phyloP scores from a whole-genome alignment of 352 stramenopile species.

The Pseudoperonospora humuli region DNA sequence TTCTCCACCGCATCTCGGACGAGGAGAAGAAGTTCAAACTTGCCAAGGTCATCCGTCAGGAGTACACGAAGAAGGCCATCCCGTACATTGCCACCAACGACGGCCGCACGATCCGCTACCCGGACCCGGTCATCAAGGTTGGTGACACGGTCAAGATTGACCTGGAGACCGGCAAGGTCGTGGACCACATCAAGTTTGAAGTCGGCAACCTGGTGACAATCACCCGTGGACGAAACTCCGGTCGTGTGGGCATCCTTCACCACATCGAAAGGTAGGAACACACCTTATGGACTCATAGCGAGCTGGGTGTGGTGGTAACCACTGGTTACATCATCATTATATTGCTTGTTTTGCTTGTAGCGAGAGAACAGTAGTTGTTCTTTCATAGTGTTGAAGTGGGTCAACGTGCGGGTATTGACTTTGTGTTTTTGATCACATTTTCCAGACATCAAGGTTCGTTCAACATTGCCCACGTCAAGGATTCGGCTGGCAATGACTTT shows the following conservation, averaged over 20 bases:
- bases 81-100: constrained; percentile 98
- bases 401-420: constrained; percentile 9
- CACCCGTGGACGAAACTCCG: constrained; percentile 95
- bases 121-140: constrained; percentile 96
- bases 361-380: neutral
- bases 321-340: constrained; percentile 10
- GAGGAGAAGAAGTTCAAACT: constrained; percentile 99
- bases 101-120: constrained; percentile 98
- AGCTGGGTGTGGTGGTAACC: constrained; percentile 80
- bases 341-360: constrained; percentile 6
- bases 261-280: constrained; percentile 94
- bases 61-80: constrained; percentile 95
- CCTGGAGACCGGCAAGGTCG: constrained; percentile 96
- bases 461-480: constrained; percentile 98
- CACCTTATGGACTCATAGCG: constrained; percentile 82
- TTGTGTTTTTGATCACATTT: constrained; percentile 16
- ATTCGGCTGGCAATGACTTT: constrained; percentile 96
- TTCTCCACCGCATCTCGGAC: constrained; percentile 93
- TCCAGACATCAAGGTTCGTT: constrained; percentile 97
- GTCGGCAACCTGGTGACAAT: constrained; percentile 96
- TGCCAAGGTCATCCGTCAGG: constrained; percentile 94
- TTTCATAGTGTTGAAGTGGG: constrained; percentile 1
- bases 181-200: constrained; percentile 98
- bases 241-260: constrained; percentile 95
- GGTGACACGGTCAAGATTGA: constrained; percentile 99